Conservation (phyloP, 495 filamentous ascomycete genomes). For the Neurospora discreta region DNA sequence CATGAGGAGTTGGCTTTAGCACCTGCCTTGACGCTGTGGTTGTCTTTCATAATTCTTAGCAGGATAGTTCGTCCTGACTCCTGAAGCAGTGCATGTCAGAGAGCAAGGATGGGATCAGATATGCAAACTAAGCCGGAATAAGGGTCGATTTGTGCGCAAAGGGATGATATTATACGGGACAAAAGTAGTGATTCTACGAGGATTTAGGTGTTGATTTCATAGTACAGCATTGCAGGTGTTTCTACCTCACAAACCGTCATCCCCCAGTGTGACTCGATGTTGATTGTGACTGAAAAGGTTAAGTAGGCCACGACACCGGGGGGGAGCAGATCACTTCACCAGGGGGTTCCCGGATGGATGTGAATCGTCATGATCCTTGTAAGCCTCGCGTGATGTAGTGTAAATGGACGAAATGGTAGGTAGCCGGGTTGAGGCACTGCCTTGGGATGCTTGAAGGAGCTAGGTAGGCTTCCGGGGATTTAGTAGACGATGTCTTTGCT, state of each 20-base stretch:
- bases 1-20: conserved; percentile 14
- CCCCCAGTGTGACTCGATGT: not conserved
- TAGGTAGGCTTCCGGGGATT: not conserved
- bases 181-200: not conserved
- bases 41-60: conserved; percentile 7
- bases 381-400: not conserved
- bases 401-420: not conserved
- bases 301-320: not conserved
- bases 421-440: not conserved
- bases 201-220: not conserved
- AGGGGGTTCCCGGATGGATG: not conserved
- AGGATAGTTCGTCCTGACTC: not conserved
- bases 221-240: not conserved
- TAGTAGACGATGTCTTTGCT: not conserved
- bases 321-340: not conserved
- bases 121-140: not conserved
- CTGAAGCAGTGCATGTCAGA: not conserved
- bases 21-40: conserved; percentile 11
- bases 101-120: not conserved
- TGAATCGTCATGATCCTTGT: not conserved
- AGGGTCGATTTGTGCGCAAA: not conserved
- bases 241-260: not conserved
- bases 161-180: not conserved
- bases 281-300: not conserved
- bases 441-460: not conserved